phyloP scores from a whole-genome alignment of 495 filamentous ascomycete genomes.

The Barbatosphaeria neglecta region DNA sequence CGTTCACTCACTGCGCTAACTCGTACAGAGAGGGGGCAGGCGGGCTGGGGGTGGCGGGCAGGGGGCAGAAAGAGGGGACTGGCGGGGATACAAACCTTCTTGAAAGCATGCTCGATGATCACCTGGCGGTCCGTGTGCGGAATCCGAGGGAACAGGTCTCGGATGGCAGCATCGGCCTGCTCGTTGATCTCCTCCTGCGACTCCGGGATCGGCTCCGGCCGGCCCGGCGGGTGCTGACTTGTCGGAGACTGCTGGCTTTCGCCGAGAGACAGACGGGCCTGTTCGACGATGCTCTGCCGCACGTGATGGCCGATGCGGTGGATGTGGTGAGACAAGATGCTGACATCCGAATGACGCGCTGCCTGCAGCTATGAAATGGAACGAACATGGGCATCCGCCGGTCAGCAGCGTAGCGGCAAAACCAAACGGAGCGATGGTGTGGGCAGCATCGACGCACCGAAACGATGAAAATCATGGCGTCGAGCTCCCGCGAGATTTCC shows the following conservation, averaged over 20 bases:
- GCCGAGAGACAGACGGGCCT: constrained; percentile 25
- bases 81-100: constrained; percentile 45
- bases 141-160: constrained; percentile 78
- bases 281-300: constrained; percentile 36
- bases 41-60: no score
- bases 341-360: constrained; percentile 5
- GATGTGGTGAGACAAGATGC: constrained; percentile 36
- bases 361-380: not conserved
- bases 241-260: constrained; percentile 7
- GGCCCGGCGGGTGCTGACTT: constrained; percentile 10
- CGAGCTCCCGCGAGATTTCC: constrained; percentile 59
- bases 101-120: constrained; percentile 74
- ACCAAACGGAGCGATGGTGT: not conserved
- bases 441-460: constrained; percentile 44
- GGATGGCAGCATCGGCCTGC: constrained; percentile 61
- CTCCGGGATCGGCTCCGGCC: constrained; percentile 40
- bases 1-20: not conserved
- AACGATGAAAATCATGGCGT: constrained; percentile 62
- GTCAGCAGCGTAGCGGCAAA: constrained; percentile 3
- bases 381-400: no score
- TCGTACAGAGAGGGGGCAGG: no score
- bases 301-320: constrained; percentile 76
- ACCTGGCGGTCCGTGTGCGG: constrained; percentile 63
- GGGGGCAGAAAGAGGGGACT: no score
- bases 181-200: constrained; percentile 55